A percentile compares a stretch with the other conserved stretches of the same genome.
Evolutionary conservation across 148 eudicot genomes (phyloP).

Genomic region (Persicaria maculosa): DNA sequence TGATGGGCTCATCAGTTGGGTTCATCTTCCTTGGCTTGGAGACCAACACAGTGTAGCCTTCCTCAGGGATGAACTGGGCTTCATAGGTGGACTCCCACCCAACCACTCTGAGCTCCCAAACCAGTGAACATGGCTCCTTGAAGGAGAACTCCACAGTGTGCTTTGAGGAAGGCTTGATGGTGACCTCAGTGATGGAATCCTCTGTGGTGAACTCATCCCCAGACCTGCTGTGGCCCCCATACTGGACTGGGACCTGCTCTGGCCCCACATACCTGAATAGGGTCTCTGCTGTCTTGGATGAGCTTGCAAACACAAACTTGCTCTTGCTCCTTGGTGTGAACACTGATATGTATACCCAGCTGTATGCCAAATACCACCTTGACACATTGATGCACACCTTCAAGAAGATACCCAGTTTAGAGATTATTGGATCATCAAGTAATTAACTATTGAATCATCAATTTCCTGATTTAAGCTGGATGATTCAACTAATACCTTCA

Average conservation of each 20-base stretch:
- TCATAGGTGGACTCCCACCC: slow-evolving; percentile 48
- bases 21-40: slow-evolving; percentile 25
- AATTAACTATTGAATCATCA: too few species aligned
- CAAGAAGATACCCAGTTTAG: too few species aligned
- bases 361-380: slow-evolving; percentile 75
- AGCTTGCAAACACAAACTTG: slow-evolving; percentile 73
- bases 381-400: slow-evolving; percentile 69
- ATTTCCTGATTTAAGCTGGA: too few species aligned
- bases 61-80: slow-evolving; percentile 33
- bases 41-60: slow-evolving; percentile 21
- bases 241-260: slow-evolving; percentile 60
- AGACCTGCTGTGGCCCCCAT: slow-evolving; percentile 63
- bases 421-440: too few species aligned
- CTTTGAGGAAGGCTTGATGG: slow-evolving; percentile 47
- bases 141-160: slow-evolving; percentile 52
- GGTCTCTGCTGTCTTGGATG: slow-evolving; percentile 60
- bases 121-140: slow-evolving; percentile 36
- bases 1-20: slow-evolving; percentile 28
- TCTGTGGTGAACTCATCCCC: slow-evolving; percentile 52
- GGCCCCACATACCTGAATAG: slow-evolving; percentile 71
- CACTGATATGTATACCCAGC: slow-evolving; percentile 52
- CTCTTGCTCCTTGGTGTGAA: slow-evolving; percentile 71
- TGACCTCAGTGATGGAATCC: slow-evolving; percentile 55
- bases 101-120: slow-evolving; percentile 51
- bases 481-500: too few species aligned